Evolutionary conservation across 108 stramenopile species (phyloP), one percentile per base, ranked within the genome.

Genomic region (Stephanodiscus triporus): DNA sequence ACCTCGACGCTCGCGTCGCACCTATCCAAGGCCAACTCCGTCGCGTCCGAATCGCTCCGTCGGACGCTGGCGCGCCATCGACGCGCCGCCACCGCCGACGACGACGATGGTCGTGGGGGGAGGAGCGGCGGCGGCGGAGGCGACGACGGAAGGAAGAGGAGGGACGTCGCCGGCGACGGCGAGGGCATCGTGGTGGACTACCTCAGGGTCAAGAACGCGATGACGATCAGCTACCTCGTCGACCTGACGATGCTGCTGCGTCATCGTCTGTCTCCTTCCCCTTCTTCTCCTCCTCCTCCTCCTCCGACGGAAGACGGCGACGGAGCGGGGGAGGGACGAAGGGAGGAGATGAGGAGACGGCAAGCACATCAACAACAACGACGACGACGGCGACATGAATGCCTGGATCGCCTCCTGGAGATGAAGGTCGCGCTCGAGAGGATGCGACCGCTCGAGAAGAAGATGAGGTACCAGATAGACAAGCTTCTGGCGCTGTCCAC

Each of bases 381-480:
- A 22, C 54, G 32, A 13, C 36, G 73, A 30, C 26, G 26, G 36
- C 54, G 34, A 13, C 53, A 54, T 26, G 55, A 84, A 32, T 84
- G 86, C 63, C 37, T 71, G 13, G 61, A 80, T 24, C 86, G 93
- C 26, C 64, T 95, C 7, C 54, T 64, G 17, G 89, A 91, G 70
- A 91, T 91, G 87, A 91, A 85, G 70, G 77, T 78, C 19, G 91
- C 87, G 20, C 70, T 95, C 26, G 95, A 95, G 48, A 95, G 92
- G 59, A 82, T 88, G 53, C 86, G 91, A 16, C 91, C 91, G 9
- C 60, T 95, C 9, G 92, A 95, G 68, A 91, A 91, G 59, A 90
- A 91, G 64, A 81, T 95, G 73, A 77, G 89, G 17, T 93, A 95
- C 73, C 92, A 93, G 61, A 89, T 95, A 57, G 95, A 95, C 56